phyloP scores from a whole-genome alignment of 495 filamentous ascomycete genomes.

The Aspergillus hancockii region DNA sequence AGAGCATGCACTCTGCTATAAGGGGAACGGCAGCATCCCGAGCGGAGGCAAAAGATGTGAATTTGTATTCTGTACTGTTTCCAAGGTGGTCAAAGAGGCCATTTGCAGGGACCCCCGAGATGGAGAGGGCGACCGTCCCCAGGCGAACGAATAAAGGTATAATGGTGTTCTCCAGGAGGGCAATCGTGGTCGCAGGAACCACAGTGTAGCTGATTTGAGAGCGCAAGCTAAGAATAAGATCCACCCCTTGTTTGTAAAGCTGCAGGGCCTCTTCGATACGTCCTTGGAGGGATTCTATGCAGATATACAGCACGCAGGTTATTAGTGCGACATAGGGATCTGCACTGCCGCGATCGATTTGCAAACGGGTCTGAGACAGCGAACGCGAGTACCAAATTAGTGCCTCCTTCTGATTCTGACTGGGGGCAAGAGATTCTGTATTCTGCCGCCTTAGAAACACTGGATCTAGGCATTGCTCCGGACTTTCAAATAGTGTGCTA shows the following conservation, averaged over 20 bases:
- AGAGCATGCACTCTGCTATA: constrained; percentile 21
- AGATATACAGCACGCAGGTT: constrained; percentile 55
- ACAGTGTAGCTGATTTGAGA: constrained; percentile 2
- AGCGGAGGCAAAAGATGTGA: constrained; percentile 21
- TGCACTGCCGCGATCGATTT: constrained; percentile 27
- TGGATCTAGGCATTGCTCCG: constrained; percentile 19
- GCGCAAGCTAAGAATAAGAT: constrained; percentile 26
- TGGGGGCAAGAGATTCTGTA: background rate
- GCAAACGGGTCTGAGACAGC: constrained; percentile 34
- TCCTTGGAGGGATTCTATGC: constrained; percentile 53
- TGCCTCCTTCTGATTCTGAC: constrained; percentile 25
- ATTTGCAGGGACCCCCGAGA: constrained; percentile 21
- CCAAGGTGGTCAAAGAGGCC: constrained; percentile 14
- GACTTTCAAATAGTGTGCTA: constrained; percentile 50
- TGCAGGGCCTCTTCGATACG: constrained; percentile 32
- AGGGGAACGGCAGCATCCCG: constrained; percentile 17
- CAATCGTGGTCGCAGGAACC: constrained; percentile 14
- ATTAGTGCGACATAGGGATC: constrained; percentile 46
- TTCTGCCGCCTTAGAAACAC: constrained; percentile 13
- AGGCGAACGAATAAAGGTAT: constrained; percentile 29
- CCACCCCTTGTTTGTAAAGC: constrained; percentile 27
- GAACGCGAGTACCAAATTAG: constrained; percentile 37
- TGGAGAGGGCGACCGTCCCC: constrained; percentile 20
- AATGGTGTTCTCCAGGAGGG: constrained; percentile 26
- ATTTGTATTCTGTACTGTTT: background rate